Base-by-base conservation (phyloP, 1,284 basidiomycete genomes). In the Earliella scabrosa region DNA sequence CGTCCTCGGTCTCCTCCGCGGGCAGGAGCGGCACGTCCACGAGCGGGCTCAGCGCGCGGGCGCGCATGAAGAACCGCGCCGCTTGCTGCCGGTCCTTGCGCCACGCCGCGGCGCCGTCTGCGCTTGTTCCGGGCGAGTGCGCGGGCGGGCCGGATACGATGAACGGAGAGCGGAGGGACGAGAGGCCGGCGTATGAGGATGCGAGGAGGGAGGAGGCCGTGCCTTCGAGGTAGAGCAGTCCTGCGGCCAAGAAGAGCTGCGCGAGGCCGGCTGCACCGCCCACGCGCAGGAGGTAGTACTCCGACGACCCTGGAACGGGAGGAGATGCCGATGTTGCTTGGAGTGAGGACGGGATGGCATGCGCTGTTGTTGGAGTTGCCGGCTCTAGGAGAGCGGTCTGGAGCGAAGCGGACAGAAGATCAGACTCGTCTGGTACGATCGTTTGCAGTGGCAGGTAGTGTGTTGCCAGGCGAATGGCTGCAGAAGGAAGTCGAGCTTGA, bases 181-280 rank as follows among this genome's bases (percentile, higher is more conserved):
- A 87, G 20, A 92, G 77, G 31, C 87, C 87, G 5, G 87, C 83
- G 64, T 86, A 86, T 0, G 88, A 87, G 3, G 87, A 82, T 7
- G 86, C 79, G 29, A 90, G 80, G 27, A 92, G 76, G 13, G 77
- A 75, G 0, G 83, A 79, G 13, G 90, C 88, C 14, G 86, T 80
- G 11, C 90, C 89, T 70, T 92, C 90, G 13, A 92, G 77, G 66
- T 92, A 82, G 24, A 92, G 79, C 24, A 90, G 75, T 4, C 90
- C 90, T 4, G 87, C 87, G 69, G 90, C 87, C 7, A 89, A 73
- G 70, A 89, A 92, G 4, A 92, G 81, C 58, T 84, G 85, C 1
- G 87, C 89, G 5, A 92, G 77, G 0, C 85, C 86, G 10, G 69
- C 63, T 14, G 76, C 60, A 24, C 88, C 88, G 23, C 90, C 90